Evolutionary conservation across 2,329 filamentous ascomycete genomes (phyloP).

Genomic region (Didymella glomerata): DNA sequence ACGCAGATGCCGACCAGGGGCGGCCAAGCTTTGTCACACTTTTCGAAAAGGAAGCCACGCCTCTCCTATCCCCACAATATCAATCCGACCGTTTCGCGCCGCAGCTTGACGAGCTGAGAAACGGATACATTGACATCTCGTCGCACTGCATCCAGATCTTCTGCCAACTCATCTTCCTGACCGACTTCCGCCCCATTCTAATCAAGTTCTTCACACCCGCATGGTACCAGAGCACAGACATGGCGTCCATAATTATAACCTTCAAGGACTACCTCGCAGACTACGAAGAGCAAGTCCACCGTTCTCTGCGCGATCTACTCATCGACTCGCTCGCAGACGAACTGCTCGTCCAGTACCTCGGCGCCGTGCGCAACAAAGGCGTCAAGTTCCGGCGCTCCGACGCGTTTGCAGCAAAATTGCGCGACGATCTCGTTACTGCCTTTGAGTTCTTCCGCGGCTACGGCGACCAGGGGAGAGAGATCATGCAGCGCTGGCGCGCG

Average conservation of each 20-base stretch:
- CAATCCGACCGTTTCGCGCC: conserved; percentile 70
- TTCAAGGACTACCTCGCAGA: conserved; percentile 95
- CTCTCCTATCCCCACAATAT: conserved; percentile 81
- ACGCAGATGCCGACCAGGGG: conserved; percentile 65
- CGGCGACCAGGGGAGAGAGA: conserved; percentile 61
- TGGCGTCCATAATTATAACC: conserved; percentile 93
- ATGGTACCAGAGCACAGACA: conserved; percentile 87
- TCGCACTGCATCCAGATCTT: conserved; percentile 93
- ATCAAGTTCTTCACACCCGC: conserved; percentile 87
- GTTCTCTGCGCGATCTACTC: conserved; percentile 87
- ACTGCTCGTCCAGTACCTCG: conserved; percentile 85
- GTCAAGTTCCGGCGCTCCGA: conserved; percentile 88
- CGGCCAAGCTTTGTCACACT: conserved; percentile 83
- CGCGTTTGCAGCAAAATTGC: conserved; percentile 90
- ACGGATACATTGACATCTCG: conserved; percentile 93
- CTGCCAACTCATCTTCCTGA: conserved; percentile 83
- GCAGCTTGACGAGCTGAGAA: conserved; percentile 78
- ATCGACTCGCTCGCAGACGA: conserved; percentile 93
- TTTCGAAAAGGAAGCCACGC: conserved; percentile 84
- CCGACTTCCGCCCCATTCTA: conserved; percentile 86
- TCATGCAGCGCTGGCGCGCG: conserved; percentile 92
- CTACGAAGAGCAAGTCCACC: conserved; percentile 84
- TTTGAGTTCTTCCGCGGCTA: conserved; percentile 84
- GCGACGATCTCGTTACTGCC: conserved; percentile 87
- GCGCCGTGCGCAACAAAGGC: conserved; percentile 84